Evolutionary conservation across 306 rosid genomes (phyloP), one percentile per base, ranked within the genome.

Genomic region (Rosa multiflora): DNA sequence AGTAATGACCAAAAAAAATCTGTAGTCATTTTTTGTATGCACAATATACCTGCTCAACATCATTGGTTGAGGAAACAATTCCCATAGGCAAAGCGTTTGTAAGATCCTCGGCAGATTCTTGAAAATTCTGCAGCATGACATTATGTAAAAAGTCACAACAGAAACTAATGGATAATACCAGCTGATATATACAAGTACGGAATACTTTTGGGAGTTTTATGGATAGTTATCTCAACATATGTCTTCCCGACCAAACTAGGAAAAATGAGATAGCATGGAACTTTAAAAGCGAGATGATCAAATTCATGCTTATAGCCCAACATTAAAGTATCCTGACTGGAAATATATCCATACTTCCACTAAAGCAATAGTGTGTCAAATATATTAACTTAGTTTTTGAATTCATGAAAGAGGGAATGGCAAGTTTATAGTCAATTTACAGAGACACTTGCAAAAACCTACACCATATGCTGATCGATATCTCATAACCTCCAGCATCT

Each of bases 41-140:
- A 71, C 62, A 80, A 63, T 64, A 29, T 89, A 95, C 99, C 99
- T 92, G 97, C 62, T 86, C 97, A 76, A 82, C 90, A 58, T 87
- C 94, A 83, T 83, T 86, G 75, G 82, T 79, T 8, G 93, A 84
- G 74, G 91, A 87, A 91, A 55, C 88, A 75, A 86, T 76, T 76
- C 76, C 89, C 69, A 78, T 81, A 17, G 89, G 89, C 83, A 86
- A 83, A 72, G 87, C 44, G 59, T 79, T 77, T 5, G 85, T 73
- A 69, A 86, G 83, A 82, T 87, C 84, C 76, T 83, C 85, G 11
- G 83, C 79, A 76, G 91, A 70, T 79, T 79, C 92, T 46, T 81
- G 90, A 82, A 89, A 84, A 79, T 79, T 92, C 98, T 94, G 86
- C 83, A 42, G 83, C 79, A 72, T 51, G 73, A 67, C 78, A 35